Evolutionary conservation across 768 basidiomycete species (phyloP).

Genomic region (Sporobolomyces pararoseus): DNA sequence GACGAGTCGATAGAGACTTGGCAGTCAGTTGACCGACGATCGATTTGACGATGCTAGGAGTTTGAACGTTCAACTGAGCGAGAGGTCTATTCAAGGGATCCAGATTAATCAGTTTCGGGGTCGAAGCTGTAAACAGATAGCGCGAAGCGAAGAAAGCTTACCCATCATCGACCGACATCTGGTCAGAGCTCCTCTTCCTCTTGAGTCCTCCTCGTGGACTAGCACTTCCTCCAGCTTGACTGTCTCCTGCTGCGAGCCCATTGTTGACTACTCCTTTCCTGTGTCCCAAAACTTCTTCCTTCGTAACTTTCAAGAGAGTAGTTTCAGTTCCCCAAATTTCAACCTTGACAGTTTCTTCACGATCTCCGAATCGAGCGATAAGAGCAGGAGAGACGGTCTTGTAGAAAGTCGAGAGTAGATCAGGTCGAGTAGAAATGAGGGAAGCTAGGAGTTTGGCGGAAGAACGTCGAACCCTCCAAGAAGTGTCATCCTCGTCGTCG

Average conservation of each 20-base stretch:
- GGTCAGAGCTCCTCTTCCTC: conserved; percentile 57
- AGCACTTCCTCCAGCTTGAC: background rate
- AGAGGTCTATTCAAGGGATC: conserved; percentile 55
- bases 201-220: conserved; percentile 45
- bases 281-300: conserved; percentile 49
- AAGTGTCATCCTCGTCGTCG: conserved; percentile 96
- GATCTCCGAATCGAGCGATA: conserved; percentile 85
- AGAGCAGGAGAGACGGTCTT: conserved; percentile 79
- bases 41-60: conserved; percentile 71
- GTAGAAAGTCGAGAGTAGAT: conserved; percentile 73
- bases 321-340: conserved; percentile 88
- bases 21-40: conserved; percentile 77
- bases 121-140: no score
- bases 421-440: conserved; percentile 83
- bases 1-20: conserved; percentile 74
- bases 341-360: conserved; percentile 87
- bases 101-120: background rate
- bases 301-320: conserved; percentile 75
- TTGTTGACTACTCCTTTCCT: background rate
- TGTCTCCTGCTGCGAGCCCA: no score
- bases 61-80: conserved; percentile 66
- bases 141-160: background rate
- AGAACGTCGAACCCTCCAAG: conserved; percentile 92
- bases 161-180: conserved; percentile 66
- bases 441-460: conserved; percentile 84